Evolutionary conservation across 2,329 filamentous ascomycete species (phyloP).

Genomic region (Mollisiaceae sp.): DNA sequence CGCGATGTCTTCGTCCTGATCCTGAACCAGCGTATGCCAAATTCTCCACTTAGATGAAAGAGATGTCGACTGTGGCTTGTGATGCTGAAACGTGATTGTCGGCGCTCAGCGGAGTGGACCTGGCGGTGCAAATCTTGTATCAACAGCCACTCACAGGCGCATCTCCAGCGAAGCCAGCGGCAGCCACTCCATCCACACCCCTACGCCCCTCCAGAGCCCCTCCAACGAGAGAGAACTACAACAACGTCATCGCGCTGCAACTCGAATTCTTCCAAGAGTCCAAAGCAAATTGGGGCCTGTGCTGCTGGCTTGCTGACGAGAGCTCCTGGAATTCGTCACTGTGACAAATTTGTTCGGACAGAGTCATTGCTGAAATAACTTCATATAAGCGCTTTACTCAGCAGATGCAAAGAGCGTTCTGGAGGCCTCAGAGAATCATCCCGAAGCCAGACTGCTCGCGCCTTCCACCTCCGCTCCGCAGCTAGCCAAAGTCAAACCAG

Average conservation of each 20-base stretch:
- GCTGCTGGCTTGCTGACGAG: neutral
- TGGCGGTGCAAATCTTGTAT: neutral
- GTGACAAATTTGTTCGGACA: neutral
- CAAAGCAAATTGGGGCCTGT: neutral
- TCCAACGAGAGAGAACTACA: conserved; percentile 9
- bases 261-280: conserved; percentile 4
- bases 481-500: neutral
- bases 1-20: neutral
- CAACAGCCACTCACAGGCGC: conserved; percentile 14
- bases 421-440: conserved; percentile 4
- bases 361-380: neutral
- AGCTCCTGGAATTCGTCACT: conserved; percentile 4
- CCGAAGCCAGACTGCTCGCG: neutral
- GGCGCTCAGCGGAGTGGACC: neutral
- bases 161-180: neutral
- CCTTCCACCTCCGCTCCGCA: neutral
- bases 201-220: conserved; percentile 7
- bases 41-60: conserved; percentile 5
- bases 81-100: conserved; percentile 14
- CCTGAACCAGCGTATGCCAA: neutral
- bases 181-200: conserved; percentile 9
- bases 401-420: neutral
- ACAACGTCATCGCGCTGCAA: conserved; percentile 23
- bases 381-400: conserved; percentile 8
- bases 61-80: conserved; percentile 24